Base-by-base conservation (phyloP, 139 green algal species). In the Klebsormidium nitens region DNA sequence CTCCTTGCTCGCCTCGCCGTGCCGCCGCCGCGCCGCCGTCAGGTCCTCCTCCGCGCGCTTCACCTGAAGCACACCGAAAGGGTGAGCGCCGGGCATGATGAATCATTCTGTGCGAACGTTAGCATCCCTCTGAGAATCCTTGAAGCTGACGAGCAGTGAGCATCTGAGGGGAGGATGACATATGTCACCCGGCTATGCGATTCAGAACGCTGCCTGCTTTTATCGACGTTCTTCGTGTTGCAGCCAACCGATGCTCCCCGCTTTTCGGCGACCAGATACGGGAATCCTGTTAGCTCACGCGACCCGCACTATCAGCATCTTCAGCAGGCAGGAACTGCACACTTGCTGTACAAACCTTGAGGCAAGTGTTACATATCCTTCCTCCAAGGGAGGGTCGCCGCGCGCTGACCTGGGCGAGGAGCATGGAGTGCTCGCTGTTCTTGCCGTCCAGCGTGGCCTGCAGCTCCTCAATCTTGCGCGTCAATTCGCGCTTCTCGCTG, bases 41-140 rank as follows among this genome's bases (percentile, higher is more conserved):
- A 93, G 82, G 52, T 91, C 81, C 31, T 92, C 79, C 79, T 93
- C 84, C 5, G 81, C 82, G 57, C 81, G 74, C 79, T 92, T 90
- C 11, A 90, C 81, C 76, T 83, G 76, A n/a, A 44, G 5, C 39
- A n/a, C 1, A 44, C 93, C 82, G 81, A 95, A 86, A 17, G 66
- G 36, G 57, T 92, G 84, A n/a, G n/a, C n/a, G n/a, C n/a, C n/a
- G n/a, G n/a, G n/a, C n/a, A n/a, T n/a, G n/a, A n/a, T n/a, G n/a
- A n/a, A n/a, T n/a, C n/a, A n/a, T n/a, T n/a, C n/a, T n/a, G n/a
- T n/a, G n/a, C n/a, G n/a, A n/a, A n/a, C n/a, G n/a, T n/a, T n/a
- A n/a, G n/a, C n/a, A 61, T 6, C 11, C 6, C 80, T 91, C 82
- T 19, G 60, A 63, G 29, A 81, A 84, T 0, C 85, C 82, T 0